A percentile compares a stretch with the other conserved stretches of the same genome.
phyloP scores from a whole-genome alignment of 2,329 filamentous ascomycete genomes.

The Talaromyces funiculosus region DNA sequence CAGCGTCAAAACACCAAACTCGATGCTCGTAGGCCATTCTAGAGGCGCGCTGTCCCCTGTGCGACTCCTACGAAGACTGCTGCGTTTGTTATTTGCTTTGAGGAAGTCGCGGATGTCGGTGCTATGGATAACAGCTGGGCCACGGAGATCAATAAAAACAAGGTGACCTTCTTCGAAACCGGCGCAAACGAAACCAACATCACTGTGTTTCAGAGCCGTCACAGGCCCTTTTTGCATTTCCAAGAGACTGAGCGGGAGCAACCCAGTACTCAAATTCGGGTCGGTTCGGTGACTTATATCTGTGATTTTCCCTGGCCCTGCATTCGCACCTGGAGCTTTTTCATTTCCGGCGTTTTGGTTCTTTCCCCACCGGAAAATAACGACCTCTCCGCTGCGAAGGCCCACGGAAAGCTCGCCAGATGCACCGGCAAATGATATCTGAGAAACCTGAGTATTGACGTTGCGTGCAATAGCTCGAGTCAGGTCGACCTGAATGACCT shows the following conservation, averaged over 20 bases:
- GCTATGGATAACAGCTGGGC: conserved; percentile 76
- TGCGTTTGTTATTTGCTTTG: conserved; percentile 65
- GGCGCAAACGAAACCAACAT: conserved; percentile 84
- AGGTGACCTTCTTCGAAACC: conserved; percentile 79
- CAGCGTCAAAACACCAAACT: conserved; percentile 89
- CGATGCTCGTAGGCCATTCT: conserved; percentile 75
- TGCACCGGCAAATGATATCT: conserved; percentile 72
- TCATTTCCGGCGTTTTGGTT: conserved; percentile 69
- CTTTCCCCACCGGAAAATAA: conserved; percentile 80
- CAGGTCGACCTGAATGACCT: conserved; percentile 77
- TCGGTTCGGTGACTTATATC: conserved; percentile 71
- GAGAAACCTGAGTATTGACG: conserved; percentile 68
- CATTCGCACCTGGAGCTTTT: conserved; percentile 46
- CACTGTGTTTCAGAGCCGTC: conserved; percentile 74
- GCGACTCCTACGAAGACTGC: conserved; percentile 60
- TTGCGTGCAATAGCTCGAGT: conserved; percentile 74
- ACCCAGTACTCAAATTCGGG: conserved; percentile 66
- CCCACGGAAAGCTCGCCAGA: conserved; percentile 84
- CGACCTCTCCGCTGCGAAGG: conserved; percentile 73
- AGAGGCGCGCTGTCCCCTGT: conserved; percentile 43
- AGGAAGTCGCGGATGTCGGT: conserved; percentile 66
- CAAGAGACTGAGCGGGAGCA: conserved; percentile 74
- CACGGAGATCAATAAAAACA: conserved; percentile 79
- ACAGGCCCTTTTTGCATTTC: conserved; percentile 79
- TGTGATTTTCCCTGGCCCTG: conserved; percentile 64